Evolutionary conservation across 345 rosid species (phyloP).

Genomic region (rapeseed (Brassica napus)): DNA sequence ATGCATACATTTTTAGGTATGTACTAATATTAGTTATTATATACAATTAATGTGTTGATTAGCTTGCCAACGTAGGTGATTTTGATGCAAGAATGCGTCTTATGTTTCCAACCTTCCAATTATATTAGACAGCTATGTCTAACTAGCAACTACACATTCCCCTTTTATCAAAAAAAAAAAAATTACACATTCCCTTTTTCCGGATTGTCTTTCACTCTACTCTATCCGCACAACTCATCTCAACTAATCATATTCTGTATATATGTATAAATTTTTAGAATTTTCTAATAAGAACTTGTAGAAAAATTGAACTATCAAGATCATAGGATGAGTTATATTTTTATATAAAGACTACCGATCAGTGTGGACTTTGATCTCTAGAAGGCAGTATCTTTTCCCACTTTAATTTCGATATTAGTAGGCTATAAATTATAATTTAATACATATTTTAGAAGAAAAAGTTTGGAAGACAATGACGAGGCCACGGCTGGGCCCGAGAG

Average conservation of each 20-base stretch:
- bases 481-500: not conserved
- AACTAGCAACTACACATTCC: constrained; percentile 25
- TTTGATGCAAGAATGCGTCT: constrained; percentile 42
- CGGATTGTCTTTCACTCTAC: constrained; percentile 29
- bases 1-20: not conserved
- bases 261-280: not conserved
- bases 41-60: constrained; percentile 14
- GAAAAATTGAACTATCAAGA: not conserved
- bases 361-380: not conserved
- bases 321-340: not conserved
- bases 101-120: constrained; percentile 35
- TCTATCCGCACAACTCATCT: constrained; percentile 35
- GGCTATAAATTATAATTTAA: too few species aligned
- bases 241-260: constrained; percentile 5
- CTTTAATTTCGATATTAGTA: not conserved
- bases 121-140: constrained; percentile 32
- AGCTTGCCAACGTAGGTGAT: constrained; percentile 38
- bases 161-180: too few species aligned
- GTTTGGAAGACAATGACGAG: not conserved
- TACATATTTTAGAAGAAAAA: too few species aligned
- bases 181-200: constrained; percentile 12
- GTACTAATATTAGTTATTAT: not conserved
- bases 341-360: not conserved
- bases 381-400: not conserved
- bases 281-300: not conserved